These are phyloP conservation scores for Solanum hybrid DNA, from an alignment of 305 asterid species.

Conservation along the genomic window DNA sequence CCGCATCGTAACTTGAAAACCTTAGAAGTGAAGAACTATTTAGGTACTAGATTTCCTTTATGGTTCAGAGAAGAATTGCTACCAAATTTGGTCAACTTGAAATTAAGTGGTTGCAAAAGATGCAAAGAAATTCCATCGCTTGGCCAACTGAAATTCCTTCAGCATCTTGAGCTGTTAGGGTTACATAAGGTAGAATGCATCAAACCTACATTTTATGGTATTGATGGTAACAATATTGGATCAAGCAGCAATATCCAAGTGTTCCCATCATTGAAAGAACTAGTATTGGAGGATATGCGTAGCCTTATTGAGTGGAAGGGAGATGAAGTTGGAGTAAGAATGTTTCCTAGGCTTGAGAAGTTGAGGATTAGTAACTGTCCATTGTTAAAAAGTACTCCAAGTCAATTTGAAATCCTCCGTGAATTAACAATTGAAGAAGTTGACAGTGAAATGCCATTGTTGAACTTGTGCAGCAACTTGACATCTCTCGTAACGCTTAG, in stretches of 20 bases:
- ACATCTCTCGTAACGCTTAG: not conserved
- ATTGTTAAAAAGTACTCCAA: slow-evolving; percentile 10
- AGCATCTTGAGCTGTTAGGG: not conserved
- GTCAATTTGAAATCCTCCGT: not conserved
- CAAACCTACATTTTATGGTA: slow-evolving; percentile 9
- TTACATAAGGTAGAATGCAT: slow-evolving; percentile 8
- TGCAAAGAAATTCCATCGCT: slow-evolving; percentile 19
- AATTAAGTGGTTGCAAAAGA: not conserved
- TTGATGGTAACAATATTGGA: not conserved
- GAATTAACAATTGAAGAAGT: not conserved
- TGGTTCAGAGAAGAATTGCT: slow-evolving; percentile 8
- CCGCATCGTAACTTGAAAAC: not conserved
- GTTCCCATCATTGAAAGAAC: slow-evolving; percentile 21
- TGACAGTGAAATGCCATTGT: not conserved
- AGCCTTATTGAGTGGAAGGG: slow-evolving; percentile 21
- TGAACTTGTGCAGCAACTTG: not conserved
- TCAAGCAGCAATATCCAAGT: not conserved
- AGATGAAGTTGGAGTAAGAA: not conserved
- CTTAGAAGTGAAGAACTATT: slow-evolving; percentile 2
- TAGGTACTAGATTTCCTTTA: slow-evolving; percentile 10
- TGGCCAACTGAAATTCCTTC: slow-evolving; percentile 29
- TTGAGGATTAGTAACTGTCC: not conserved
- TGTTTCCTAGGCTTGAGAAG: slow-evolving; percentile 17
- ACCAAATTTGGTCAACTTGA: not conserved
- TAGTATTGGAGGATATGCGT: not conserved